phyloP scores from a whole-genome alignment of 1,139 yeast genomes.

The Scheffersomyces insectosa region DNA sequence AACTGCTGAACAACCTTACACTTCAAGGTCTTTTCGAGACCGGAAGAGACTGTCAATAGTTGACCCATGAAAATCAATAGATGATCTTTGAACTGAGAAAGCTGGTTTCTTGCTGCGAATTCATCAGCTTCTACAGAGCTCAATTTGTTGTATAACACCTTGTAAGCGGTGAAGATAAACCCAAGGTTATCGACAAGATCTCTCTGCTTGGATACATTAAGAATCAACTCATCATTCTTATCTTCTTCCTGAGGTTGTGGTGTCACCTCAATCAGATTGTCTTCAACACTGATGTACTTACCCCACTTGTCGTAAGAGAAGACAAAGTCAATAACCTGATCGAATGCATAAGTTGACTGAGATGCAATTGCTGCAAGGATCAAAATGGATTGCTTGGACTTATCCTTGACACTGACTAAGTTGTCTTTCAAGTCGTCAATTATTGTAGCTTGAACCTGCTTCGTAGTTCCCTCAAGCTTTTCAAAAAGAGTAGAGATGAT shows the following conservation, averaged over 20 bases:
- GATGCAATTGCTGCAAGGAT: constrained; percentile 59
- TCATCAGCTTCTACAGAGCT: constrained; percentile 9
- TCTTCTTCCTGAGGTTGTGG: constrained; percentile 12
- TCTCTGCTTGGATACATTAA: constrained; percentile 58
- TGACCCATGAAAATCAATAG: constrained; percentile 65
- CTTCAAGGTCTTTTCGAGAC: constrained; percentile 66
- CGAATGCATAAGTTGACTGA: constrained; percentile 38
- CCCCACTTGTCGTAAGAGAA: constrained; percentile 41
- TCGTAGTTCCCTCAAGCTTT: constrained; percentile 25
- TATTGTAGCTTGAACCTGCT: constrained; percentile 31
- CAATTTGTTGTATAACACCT: constrained; percentile 19
- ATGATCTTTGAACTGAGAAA: constrained; percentile 59
- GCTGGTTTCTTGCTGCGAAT: constrained; percentile 18
- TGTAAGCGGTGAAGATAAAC: constrained; percentile 43
- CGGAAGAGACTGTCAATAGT: constrained; percentile 65
- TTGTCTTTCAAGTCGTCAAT: constrained; percentile 59
- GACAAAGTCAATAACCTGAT: constrained; percentile 40
- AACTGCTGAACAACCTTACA: constrained; percentile 67
- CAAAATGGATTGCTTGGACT: constrained; percentile 60
- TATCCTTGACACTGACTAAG: constrained; percentile 49
- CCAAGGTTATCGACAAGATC: constrained; percentile 61
- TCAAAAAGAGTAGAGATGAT: constrained; percentile 45
- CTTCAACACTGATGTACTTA: constrained; percentile 29
- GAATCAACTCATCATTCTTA: constrained; percentile 28
- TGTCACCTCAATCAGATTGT: constrained; percentile 5